A percentile compares a stretch with the other conserved stretches of the same genome.
These are phyloP conservation scores for Bacterosira constricta DNA, from an alignment of 108 stramenopile genomes.

Conservation along the genomic window DNA sequence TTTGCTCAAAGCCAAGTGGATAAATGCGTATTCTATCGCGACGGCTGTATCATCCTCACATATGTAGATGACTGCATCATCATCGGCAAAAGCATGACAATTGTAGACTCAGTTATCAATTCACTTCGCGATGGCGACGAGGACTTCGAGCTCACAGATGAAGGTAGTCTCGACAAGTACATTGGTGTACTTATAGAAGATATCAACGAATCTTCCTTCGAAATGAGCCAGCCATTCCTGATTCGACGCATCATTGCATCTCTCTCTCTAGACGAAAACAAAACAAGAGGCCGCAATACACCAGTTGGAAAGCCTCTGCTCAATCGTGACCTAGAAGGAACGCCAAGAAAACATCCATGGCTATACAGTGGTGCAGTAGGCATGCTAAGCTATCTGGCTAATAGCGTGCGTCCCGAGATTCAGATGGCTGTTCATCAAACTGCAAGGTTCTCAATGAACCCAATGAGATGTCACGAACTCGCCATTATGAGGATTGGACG, in stretches of 20 bases:
- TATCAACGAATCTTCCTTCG: background rate
- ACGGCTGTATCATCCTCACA: background rate
- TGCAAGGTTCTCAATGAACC: slow-evolving; percentile 44
- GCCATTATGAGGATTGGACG: slow-evolving; percentile 47
- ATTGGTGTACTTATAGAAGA: slow-evolving; percentile 9
- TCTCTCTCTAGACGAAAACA: background rate
- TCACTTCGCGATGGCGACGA: background rate
- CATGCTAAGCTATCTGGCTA: slow-evolving; percentile 34
- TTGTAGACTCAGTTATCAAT: background rate
- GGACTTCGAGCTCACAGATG: background rate
- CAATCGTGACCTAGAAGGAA: background rate
- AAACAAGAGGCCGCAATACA: background rate
- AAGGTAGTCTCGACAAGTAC: slow-evolving; percentile 31
- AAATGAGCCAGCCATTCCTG: background rate
- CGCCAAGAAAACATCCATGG: background rate
- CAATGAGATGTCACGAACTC: slow-evolving; percentile 39
- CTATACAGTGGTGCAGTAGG: slow-evolving; percentile 15
- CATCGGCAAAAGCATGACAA: background rate
- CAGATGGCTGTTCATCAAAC: slow-evolving; percentile 32
- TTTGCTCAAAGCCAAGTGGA: background rate
- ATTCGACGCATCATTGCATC: background rate
- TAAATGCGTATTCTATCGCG: background rate
- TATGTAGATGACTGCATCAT: background rate
- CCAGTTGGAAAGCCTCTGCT: background rate
- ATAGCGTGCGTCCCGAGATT: slow-evolving; percentile 36